Evolutionary conservation across 345 rosid genomes (phyloP), one percentile per base, ranked within the genome.

Genomic region (Gossypium raimondii): DNA sequence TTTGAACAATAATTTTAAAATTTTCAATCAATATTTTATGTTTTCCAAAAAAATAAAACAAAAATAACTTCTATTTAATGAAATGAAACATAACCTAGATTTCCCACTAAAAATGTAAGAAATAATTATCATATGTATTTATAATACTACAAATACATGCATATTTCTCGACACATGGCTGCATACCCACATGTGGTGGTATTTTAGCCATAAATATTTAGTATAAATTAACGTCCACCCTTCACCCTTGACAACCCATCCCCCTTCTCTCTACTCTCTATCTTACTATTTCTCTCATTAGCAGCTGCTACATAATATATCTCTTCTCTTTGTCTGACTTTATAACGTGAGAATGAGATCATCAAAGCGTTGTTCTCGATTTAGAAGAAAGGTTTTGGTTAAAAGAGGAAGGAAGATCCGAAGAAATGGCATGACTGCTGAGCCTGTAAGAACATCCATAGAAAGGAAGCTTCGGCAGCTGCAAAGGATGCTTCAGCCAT

Each of bases 401-500:
- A 77, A 45, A 50, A 51, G 73, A 43, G 27, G 64, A 57, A 61
- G 51, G 29, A 79, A 43, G 11, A 25, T 50, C 72, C 62, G 77
- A 76, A 80, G 77, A 29, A 59, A 4, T 24, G 38, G 34, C 63
- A 58, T 43, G n/a, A 25, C 11, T 27, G 10, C 24, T 3, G 62
- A 57, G 25, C 22, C 60, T 1, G 7, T 14, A 45, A 58, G 66
- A 29, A 9, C 22, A 9, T 70, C 53, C 16, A 59, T 25, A 10
- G 71, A 44, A 50, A 76, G 43, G 71, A 73, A 69, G 75, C 74
- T 76, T 17, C 53, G 72, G 73, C 43, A 79, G 77, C 79, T 76
- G 17, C 64, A n/a, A 20, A 59, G 68, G 56, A 57, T 57, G 47
- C 61, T 79, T 50, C 78, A 68, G 2, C 4, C 29, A 3, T 50